Evolutionary conservation across 2,329 filamentous ascomycete species (phyloP).

Genomic region (Podosphaera xanthii): DNA sequence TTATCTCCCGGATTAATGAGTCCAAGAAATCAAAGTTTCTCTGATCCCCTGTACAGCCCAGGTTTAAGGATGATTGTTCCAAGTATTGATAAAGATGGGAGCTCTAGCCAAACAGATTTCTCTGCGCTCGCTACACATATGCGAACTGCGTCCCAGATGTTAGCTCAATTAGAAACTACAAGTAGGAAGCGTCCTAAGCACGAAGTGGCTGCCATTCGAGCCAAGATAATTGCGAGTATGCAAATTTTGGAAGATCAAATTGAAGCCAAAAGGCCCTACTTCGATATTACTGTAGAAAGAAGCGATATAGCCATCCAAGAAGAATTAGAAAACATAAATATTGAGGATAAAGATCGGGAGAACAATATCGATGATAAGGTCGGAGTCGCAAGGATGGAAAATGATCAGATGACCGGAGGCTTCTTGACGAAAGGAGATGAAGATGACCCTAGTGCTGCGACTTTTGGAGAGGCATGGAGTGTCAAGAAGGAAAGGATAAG

Average conservation of each 20-base stretch:
- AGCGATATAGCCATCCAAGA: conserved; percentile 30
- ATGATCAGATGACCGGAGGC: conserved; percentile 68
- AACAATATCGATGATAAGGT: conserved; percentile 35
- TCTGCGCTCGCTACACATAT: conserved; percentile 69
- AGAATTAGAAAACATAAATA: conserved; percentile 21
- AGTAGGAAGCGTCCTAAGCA: conserved; percentile 57
- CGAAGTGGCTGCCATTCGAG: conserved; percentile 63
- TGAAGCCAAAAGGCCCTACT: conserved; percentile 52
- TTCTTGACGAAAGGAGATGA: conserved; percentile 61
- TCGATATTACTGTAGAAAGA: conserved; percentile 64
- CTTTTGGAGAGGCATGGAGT: conserved; percentile 72
- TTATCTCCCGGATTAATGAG: conserved; percentile 38
- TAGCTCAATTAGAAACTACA: conserved; percentile 61
- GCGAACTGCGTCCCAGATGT: conserved; percentile 70
- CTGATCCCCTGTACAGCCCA: conserved; percentile 41
- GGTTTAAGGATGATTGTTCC: conserved; percentile 38
- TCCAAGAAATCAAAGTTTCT: conserved; percentile 27
- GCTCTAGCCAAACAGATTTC: conserved; percentile 53
- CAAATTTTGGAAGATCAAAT: conserved; percentile 63
- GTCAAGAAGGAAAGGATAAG: conserved; percentile 66
- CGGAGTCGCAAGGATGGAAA: conserved; percentile 68
- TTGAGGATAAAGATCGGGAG: conserved; percentile 5
- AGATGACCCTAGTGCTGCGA: conserved; percentile 66
- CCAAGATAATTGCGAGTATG: conserved; percentile 80
- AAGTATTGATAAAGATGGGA: conserved; percentile 26